Percentiles rank a stretch among this genome's conserved stretches.
Evolutionary conservation across 208 protist species (phyloP).

Genomic region (Leishmania martiniquensis): DNA sequence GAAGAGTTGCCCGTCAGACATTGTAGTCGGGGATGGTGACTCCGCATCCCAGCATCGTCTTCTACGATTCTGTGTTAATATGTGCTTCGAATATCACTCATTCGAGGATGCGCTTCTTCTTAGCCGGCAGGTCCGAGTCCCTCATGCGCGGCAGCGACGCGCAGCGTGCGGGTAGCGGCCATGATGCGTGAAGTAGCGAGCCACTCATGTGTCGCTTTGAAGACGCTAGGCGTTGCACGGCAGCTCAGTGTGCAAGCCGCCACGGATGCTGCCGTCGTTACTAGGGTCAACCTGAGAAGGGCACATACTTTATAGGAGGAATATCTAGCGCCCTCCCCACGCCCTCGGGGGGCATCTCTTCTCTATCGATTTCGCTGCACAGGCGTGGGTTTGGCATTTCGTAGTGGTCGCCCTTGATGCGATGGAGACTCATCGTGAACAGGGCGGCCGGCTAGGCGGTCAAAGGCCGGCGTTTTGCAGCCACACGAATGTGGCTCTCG

Average conservation of each 20-base stretch:
- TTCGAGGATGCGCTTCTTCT: conserved; percentile 22
- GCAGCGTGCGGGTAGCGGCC: conserved; percentile 10
- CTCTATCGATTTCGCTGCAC: background rate
- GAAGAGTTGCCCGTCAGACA: background rate
- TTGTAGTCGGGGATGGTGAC: conserved; percentile 11
- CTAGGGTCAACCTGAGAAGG: conserved; percentile 10
- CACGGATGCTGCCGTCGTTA: background rate
- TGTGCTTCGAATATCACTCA: conserved; percentile 2
- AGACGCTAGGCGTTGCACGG: conserved; percentile 4
- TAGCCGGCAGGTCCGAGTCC: conserved; percentile 7
- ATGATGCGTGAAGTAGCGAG: background rate
- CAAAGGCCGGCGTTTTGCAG: background rate
- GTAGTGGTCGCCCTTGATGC: conserved; percentile 6
- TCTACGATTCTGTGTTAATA: conserved; percentile 18
- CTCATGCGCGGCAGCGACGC: conserved; percentile 17
- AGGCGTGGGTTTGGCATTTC: conserved; percentile 15
- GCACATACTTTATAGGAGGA: background rate
- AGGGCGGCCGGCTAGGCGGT: conserved; percentile 1
- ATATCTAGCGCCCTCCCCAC: background rate
- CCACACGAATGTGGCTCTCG: conserved; percentile 10
- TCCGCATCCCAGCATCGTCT: conserved; percentile 8
- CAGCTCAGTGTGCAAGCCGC: background rate
- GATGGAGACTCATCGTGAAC: background rate
- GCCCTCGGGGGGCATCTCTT: background rate
- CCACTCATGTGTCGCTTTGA: conserved; percentile 1